Evolutionary conservation across 2,329 filamentous ascomycete species (phyloP), one percentile per base, ranked within the genome.

Genomic region (Diaporthe helianthi): DNA sequence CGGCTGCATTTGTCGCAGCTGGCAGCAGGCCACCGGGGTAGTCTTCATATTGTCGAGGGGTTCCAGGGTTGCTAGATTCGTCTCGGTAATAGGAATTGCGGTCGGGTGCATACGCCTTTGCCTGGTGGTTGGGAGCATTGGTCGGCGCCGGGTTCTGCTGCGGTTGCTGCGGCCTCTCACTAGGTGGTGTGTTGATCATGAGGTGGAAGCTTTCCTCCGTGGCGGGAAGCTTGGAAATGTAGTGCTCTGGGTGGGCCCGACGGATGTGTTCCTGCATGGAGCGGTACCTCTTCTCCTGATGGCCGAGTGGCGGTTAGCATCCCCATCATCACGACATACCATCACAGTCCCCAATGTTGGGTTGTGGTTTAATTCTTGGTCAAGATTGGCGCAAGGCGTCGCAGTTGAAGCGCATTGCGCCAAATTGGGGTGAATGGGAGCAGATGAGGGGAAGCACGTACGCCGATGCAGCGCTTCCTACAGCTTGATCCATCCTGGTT

Each of bases 251-350:
- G 80, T 99, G 96, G 75, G 96, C 96, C 80, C 96, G 91, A 76
- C 96, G 93, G 77, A 99, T 98, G 78, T 99, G 96, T 87, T 99
- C 96, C 83, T 98, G 96, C 94, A 99, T 98, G 73, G 96, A 98
- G 80, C 96, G 94, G 84, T 95, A 99, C 64, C 79, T 74, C 69
- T 80, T 80, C 72, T 80, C 79, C 79, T 80, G 67, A 67, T 67
- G 15, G 46, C 15, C 41, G 6, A 7, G 54, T 65, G 46, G 36
- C 61, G 70, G 73, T 77, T 69, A 77, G 73, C 65, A 51, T 31
- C 22, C 17, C 22, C 36, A 49, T n/a, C 22, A 24, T 12, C 19
- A 46, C 52, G 3, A 19, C 33, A 41, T 61, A 38, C n/a, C 38
- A 47, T 33, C 15, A n/a, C n/a, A 3, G 31, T 7, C 9, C 36